Percentiles rank a stretch among this genome's conserved stretches.
These are phyloP conservation scores for Xylaria acuta DNA, from an alignment of 495 filamentous ascomycete species.

Conservation along the genomic window DNA sequence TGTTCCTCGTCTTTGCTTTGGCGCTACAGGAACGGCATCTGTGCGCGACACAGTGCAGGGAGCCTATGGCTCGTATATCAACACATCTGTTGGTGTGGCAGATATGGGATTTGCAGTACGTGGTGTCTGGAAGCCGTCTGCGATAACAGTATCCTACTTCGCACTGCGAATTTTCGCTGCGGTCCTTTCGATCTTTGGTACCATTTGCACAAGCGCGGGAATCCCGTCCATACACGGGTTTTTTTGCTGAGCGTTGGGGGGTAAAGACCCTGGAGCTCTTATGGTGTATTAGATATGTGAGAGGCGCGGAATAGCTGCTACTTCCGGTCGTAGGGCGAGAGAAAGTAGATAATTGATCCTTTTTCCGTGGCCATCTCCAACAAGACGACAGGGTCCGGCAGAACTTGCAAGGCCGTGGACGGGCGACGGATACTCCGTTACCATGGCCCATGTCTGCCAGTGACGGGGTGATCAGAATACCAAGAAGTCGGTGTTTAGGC, in stretches of 20 bases:
- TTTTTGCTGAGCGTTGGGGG: not conserved
- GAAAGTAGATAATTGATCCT: not conserved
- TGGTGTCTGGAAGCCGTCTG: not conserved
- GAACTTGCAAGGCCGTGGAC: not conserved
- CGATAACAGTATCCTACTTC: constrained; percentile 12
- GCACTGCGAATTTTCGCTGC: not conserved
- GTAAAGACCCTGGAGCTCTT: not conserved
- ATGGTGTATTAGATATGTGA: not conserved
- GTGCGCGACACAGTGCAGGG: not conserved
- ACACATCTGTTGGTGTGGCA: not conserved
- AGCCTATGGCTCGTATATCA: constrained; percentile 5
- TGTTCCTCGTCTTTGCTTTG: not conserved
- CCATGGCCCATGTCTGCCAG: not conserved
- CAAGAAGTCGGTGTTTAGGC: not conserved
- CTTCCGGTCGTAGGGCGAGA: not conserved
- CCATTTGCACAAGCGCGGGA: too few species aligned
- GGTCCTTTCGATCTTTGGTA: not conserved
- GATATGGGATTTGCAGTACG: constrained; percentile 2
- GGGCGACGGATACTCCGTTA: not conserved
- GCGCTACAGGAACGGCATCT: constrained; percentile 1
- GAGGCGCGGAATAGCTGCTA: not conserved
- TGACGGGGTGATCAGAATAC: not conserved
- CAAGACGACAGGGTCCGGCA: not conserved
- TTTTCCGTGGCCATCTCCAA: not conserved
- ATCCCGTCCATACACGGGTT: not conserved